phyloP scores from a whole-genome alignment of 129 eudicot species.

The Rutidosis leptorrhynchoides region DNA sequence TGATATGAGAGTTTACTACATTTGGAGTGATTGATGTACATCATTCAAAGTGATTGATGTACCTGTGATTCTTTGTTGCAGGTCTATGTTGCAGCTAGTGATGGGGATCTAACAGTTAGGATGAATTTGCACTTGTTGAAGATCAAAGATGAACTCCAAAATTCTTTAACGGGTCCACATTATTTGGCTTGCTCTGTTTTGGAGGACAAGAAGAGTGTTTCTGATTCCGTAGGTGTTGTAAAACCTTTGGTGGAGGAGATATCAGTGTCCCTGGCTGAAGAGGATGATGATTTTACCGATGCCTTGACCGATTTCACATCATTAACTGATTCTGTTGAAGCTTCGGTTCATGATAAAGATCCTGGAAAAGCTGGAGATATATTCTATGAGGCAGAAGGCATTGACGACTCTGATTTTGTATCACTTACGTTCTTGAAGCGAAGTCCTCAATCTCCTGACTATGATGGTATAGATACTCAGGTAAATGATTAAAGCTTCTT shows the following conservation, averaged over 20 bases:
- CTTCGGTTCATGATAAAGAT: slow-evolving; percentile 46
- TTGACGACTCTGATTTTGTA: slow-evolving; percentile 77
- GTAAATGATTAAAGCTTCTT: slow-evolving; percentile 32
- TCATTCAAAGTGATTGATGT: not conserved
- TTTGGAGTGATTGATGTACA: slow-evolving; percentile 4
- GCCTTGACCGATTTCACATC: slow-evolving; percentile 73
- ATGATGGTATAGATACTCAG: slow-evolving; percentile 89
- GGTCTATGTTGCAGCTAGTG: slow-evolving; percentile 67
- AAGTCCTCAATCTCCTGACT: slow-evolving; percentile 71
- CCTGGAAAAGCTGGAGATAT: slow-evolving; percentile 42
- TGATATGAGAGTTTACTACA: not conserved
- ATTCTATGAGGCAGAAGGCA: slow-evolving; percentile 70
- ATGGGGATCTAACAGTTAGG: slow-evolving; percentile 68
- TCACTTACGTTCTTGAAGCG: slow-evolving; percentile 63
- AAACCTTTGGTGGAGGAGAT: slow-evolving; percentile 46
- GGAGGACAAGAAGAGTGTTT: slow-evolving; percentile 29
- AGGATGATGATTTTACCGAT: slow-evolving; percentile 76
- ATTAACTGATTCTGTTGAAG: slow-evolving; percentile 51
- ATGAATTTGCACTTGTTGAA: slow-evolving; percentile 78
- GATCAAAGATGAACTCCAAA: slow-evolving; percentile 82
- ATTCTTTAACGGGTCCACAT: slow-evolving; percentile 42
- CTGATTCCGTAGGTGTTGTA: slow-evolving; percentile 29
- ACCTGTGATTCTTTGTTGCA: slow-evolving; percentile 30
- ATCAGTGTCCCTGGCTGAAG: slow-evolving; percentile 40
- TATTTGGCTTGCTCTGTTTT: slow-evolving; percentile 82